phyloP scores from a whole-genome alignment of 768 basidiomycete genomes.

The Lactarius quietus region DNA sequence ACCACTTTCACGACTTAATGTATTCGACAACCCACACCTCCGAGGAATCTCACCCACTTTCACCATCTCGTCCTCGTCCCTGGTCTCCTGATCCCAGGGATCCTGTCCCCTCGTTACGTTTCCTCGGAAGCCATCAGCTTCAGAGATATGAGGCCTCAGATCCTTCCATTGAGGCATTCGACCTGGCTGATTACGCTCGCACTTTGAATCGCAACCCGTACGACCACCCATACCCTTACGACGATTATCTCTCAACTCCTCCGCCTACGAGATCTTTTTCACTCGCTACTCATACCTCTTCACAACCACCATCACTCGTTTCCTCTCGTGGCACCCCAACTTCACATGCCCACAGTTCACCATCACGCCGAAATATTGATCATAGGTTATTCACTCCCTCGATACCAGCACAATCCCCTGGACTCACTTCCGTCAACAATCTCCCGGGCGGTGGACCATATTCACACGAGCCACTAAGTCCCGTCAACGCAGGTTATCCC shows the following conservation, averaged over 20 bases:
- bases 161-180: constrained; percentile 64
- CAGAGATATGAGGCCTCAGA: constrained; percentile 51
- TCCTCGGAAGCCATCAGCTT: constrained; percentile 17
- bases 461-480: constrained; percentile 2
- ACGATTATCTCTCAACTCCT: constrained; percentile 35
- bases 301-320: constrained; percentile 36
- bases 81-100: constrained; percentile 63
- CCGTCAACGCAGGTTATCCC: constrained; percentile 15
- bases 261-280: constrained; percentile 20
- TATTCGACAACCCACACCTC: constrained; percentile 41
- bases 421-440: constrained; percentile 2
- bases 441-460: neutral
- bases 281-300: constrained; percentile 26
- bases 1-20: constrained; percentile 33
- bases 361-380: constrained; percentile 24
- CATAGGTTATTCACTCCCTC: constrained; percentile 51
- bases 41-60: constrained; percentile 48
- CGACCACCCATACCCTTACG: constrained; percentile 27
- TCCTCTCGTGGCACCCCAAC: constrained; percentile 29
- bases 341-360: constrained; percentile 33
- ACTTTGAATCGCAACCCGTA: constrained; percentile 28
- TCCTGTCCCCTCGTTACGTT: constrained; percentile 36
- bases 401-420: constrained; percentile 29
- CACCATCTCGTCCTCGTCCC: constrained; percentile 52
- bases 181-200: constrained; percentile 66